Evolutionary conservation across 2,329 filamentous ascomycete species (phyloP), one percentile per base, ranked within the genome.

Genomic region (Ilyonectria sp.): DNA sequence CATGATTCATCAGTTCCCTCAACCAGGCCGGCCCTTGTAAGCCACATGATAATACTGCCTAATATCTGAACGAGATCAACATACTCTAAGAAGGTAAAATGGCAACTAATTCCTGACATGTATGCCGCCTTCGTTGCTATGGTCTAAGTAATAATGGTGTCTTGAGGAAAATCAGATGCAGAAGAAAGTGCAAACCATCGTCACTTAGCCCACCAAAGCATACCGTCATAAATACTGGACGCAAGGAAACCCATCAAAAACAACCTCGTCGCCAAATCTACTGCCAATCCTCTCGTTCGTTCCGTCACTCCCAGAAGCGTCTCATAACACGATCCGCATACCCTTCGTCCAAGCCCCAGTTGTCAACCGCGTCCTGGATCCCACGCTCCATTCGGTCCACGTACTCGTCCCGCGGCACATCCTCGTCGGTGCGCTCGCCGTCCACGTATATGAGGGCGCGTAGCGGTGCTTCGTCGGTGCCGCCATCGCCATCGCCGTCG

Each of bases 371-470:
- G 80, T 93, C 90, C 35, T 79, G 71, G 31, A 93, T 89, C 1
- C 89, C 91, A 69, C 78, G 79, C 76, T 92, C 91, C 88, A 93
- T 92, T 31, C 90, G 79, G 49, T 79, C 82, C 8, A 92, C 79
- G 74, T 92, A 93, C 80, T 92, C 91, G 2, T 82, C 73, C 72
- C 80, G 79, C 3, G 89, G 86, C 49, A 49, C 65, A n/a, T 79
- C 81, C 26, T 82, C 81, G 21, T 62, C 70, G 0, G 79, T 76
- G 23, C 83, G 70, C 50, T 82, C 67, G 49, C 80, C 79, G 73
- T 92, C 87, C 40, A 92, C 84, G 64, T 93, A 93, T 3, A 90
- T 87, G 60, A 93, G 79, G 77, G 87, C 86, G 52, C 68, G 70
- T 6, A 81, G 60, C 44, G 70, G 61, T 63, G 71, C 72, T 21